Evolutionary conservation across 148 eudicot species (phyloP).

Genomic region (Simmondsia chinensis): DNA sequence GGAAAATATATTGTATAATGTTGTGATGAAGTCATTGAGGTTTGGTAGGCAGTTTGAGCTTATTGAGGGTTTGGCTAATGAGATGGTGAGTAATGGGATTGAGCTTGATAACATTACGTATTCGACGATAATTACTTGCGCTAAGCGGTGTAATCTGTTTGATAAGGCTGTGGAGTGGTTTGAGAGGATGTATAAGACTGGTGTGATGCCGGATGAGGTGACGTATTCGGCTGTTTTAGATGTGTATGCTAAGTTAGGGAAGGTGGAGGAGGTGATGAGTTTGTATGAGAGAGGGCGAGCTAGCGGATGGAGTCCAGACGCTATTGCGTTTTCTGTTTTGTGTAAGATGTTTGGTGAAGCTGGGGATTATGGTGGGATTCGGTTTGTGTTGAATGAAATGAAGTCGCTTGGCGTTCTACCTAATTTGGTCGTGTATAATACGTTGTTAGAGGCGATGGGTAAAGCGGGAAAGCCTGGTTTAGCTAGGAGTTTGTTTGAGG

Average conservation of each 20-base stretch:
- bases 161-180: constrained; percentile 98
- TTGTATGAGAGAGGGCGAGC: constrained; percentile 88
- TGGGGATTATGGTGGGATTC: constrained; percentile 93
- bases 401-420: constrained; percentile 67
- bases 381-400: constrained; percentile 84
- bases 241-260: constrained; percentile 87
- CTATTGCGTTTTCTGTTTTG: constrained; percentile 72
- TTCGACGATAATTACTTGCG: constrained; percentile 91
- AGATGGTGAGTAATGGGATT: constrained; percentile 61
- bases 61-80: constrained; percentile 69
- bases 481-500: constrained; percentile 86
- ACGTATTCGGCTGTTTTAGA: constrained; percentile 88
- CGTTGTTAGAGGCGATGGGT: constrained; percentile 90
- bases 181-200: constrained; percentile 96
- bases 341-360: constrained; percentile 92
- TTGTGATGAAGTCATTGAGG: constrained; percentile 85
- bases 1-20: constrained; percentile 90
- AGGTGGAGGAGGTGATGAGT: constrained; percentile 88
- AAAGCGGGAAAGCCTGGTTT: constrained; percentile 92
- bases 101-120: constrained; percentile 87
- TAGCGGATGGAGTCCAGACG: constrained; percentile 91
- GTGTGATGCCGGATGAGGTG: constrained; percentile 96
- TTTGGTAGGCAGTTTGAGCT: constrained; percentile 80
- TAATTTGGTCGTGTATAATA: constrained; percentile 86
- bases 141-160: constrained; percentile 64